A percentile compares a stretch with the other conserved stretches of the same genome.
phyloP scores from a whole-genome alignment of 1,139 yeast genomes.

The Sugiyamaella paludigena region DNA sequence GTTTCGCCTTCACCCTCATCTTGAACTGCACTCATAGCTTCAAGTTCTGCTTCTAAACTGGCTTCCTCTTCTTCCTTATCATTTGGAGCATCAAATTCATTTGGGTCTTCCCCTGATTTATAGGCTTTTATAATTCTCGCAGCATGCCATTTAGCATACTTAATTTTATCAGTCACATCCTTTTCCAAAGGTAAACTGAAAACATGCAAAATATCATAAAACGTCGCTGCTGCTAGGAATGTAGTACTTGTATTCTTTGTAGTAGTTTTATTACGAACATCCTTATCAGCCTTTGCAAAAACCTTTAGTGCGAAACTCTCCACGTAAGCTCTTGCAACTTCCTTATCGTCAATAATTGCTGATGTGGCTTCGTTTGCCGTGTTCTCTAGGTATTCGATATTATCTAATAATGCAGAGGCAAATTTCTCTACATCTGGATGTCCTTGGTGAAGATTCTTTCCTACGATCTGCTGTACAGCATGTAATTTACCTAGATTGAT shows the following conservation, averaged over 20 bases:
- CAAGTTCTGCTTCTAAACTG: slow-evolving; percentile 33
- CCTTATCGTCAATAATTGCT: slow-evolving; percentile 53
- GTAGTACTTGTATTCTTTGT: slow-evolving; percentile 45
- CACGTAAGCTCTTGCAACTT: slow-evolving; percentile 56
- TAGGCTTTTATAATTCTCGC: slow-evolving; percentile 50
- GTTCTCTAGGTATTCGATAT: slow-evolving; percentile 54
- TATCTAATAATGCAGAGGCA: slow-evolving; percentile 59
- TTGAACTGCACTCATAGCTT: neutral
- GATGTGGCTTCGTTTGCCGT: slow-evolving; percentile 18
- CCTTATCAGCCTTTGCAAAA: slow-evolving; percentile 53
- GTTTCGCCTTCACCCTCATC: neutral
- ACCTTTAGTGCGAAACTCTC: slow-evolving; percentile 60
- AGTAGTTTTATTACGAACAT: slow-evolving; percentile 42
- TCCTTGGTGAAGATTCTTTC: slow-evolving; percentile 53
- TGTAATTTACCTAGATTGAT: slow-evolving; percentile 34
- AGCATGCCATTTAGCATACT: slow-evolving; percentile 59
- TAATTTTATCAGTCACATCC: slow-evolving; percentile 44
- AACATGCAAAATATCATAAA: slow-evolving; percentile 46
- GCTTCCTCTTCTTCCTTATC: slow-evolving; percentile 32
- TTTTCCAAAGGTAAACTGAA: slow-evolving; percentile 34
- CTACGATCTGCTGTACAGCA: slow-evolving; percentile 65
- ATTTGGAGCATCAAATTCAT: slow-evolving; percentile 40
- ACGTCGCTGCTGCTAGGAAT: slow-evolving; percentile 50
- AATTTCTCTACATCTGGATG: slow-evolving; percentile 54
- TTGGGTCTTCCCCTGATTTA: slow-evolving; percentile 52